Base-by-base conservation (phyloP, 2,329 filamentous ascomycete species). In the Camillea tinctor region DNA sequence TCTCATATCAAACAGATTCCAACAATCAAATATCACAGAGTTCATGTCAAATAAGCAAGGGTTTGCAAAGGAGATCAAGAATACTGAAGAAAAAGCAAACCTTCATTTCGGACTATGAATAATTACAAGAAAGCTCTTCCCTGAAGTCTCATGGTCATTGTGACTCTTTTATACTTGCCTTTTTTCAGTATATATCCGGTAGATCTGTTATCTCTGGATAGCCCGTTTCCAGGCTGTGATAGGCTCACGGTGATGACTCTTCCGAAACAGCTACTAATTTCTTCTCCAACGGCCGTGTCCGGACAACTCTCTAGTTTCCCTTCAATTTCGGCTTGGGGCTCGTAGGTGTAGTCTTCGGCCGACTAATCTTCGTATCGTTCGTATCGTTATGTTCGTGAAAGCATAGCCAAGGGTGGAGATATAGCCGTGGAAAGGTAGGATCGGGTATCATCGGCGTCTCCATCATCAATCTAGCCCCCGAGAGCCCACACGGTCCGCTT, bases 321-420 rank as follows among this genome's bases (percentile, higher is more conserved):
- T 44, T 44, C 36, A n/a, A 3, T n/a, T 44, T 44, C 2, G 36
- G 36, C 11, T 4, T 44, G 15, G 6, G 36, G 36, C 36, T n/a
- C 36, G 36, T 44, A 44, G 36, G 6, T 17, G 36, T 15, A n/a
- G 6, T 44, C n/a, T 15, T n/a, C 13, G 36, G n/a, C n/a, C 7
- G 13, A 11, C 3, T 24, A 24, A 4, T 17, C 17, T 11, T 11
- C 26, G 26, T 7, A 9, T 55, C 19, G n/a, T n/a, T n/a, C n/a
- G n/a, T n/a, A 6, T 4, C 54, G 13, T 55, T 17, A 23, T 24
- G 4, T 2, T 51, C 22, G 23, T 59, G 57, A 52, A 52, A 55
- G 53, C 57, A 56, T 8, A 55, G 17, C 44, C 54, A 54, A 3
- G 57, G 13, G 19, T 49, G 52, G 13, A 59, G 49, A 44, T 52